phyloP scores from a whole-genome alignment of 495 filamentous ascomycete genomes.

The Mytilinidion resinicola region DNA sequence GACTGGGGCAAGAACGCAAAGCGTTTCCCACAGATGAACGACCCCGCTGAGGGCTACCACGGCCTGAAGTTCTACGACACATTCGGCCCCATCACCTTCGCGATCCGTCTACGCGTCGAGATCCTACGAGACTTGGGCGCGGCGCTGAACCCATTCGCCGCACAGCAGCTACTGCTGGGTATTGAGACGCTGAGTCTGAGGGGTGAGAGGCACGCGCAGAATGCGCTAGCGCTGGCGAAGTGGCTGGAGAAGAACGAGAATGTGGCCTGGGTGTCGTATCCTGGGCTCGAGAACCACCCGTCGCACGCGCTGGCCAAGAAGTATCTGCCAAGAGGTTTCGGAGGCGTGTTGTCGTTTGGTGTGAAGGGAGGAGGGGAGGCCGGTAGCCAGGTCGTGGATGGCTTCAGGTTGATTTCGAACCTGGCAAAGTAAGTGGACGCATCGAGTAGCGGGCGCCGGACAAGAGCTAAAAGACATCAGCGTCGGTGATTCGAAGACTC shows the following conservation, averaged over 20 bases:
- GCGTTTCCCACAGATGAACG: conserved; percentile 89
- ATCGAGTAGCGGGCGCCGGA: not conserved
- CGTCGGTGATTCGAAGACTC: conserved; percentile 70
- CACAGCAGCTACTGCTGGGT: conserved; percentile 88
- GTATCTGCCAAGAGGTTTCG: conserved; percentile 82
- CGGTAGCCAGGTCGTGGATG: conserved; percentile 83
- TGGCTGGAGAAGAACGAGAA: conserved; percentile 80
- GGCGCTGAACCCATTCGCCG: conserved; percentile 83
- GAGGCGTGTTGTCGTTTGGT: conserved; percentile 88
- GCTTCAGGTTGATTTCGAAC: conserved; percentile 91
- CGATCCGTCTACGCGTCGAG: conserved; percentile 76
- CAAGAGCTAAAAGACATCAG: conserved; percentile 29
- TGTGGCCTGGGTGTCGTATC: conserved; percentile 93
- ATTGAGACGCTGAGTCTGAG: conserved; percentile 86
- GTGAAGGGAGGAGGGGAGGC: conserved; percentile 80
- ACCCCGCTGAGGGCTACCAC: conserved; percentile 90
- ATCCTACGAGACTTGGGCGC: conserved; percentile 84
- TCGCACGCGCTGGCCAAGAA: conserved; percentile 80
- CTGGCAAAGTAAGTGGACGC: conserved; percentile 55
- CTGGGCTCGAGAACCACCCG: conserved; percentile 74
- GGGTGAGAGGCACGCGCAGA: conserved; percentile 80
- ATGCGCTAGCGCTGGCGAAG: conserved; percentile 71
- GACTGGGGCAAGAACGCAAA: conserved; percentile 87
- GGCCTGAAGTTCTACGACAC: conserved; percentile 97
- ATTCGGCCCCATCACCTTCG: conserved; percentile 78